These are phyloP conservation scores for Collybiopsis luxurians DNA, from an alignment of 768 basidiomycete species.

Conservation along the genomic window DNA sequence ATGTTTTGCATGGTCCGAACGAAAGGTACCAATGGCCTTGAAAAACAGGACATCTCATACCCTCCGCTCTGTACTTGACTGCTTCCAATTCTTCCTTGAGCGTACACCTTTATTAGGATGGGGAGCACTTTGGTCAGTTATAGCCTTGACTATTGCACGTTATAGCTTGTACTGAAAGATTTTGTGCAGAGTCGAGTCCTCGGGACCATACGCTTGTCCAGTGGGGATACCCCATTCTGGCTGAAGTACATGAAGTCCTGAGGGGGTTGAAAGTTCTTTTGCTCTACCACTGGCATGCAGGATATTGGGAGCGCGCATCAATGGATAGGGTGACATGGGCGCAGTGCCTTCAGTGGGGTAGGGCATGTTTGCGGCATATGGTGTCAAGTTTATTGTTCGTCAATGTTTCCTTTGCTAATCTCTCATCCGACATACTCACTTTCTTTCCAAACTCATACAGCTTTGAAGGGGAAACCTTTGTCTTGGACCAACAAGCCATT, in stretches of 20 bases:
- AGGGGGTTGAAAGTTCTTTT: slow-evolving; percentile 68
- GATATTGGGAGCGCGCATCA: slow-evolving; percentile 66
- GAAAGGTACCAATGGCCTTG: slow-evolving; percentile 46
- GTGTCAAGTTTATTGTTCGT: slow-evolving; percentile 63
- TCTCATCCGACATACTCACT: neutral
- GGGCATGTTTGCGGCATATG: slow-evolving; percentile 65
- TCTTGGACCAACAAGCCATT: slow-evolving; percentile 72
- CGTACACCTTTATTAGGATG: slow-evolving; percentile 66
- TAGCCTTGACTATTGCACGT: too few relatives aligned
- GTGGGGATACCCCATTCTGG: slow-evolving; percentile 59
- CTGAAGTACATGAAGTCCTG: slow-evolving; percentile 69
- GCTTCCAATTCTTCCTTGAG: slow-evolving; percentile 63
- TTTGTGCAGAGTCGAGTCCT: slow-evolving; percentile 45
- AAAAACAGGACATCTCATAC: slow-evolving; percentile 66
- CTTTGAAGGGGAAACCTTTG: slow-evolving; percentile 79
- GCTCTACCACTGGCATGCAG: slow-evolving; percentile 44
- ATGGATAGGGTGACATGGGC: slow-evolving; percentile 78
- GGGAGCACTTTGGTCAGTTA: slow-evolving; percentile 54
- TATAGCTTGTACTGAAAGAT: neutral
- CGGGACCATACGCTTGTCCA: slow-evolving; percentile 46
- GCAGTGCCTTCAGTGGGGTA: slow-evolving; percentile 65
- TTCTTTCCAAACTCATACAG: slow-evolving; percentile 34
- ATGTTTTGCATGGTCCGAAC: slow-evolving; percentile 72
- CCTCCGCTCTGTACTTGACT: slow-evolving; percentile 75
- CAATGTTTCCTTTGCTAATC: neutral